A percentile compares a stretch with the other conserved stretches of the same genome.
Conservation (phyloP, 805 yeast genomes). For the Huiozyma sinensis region DNA sequence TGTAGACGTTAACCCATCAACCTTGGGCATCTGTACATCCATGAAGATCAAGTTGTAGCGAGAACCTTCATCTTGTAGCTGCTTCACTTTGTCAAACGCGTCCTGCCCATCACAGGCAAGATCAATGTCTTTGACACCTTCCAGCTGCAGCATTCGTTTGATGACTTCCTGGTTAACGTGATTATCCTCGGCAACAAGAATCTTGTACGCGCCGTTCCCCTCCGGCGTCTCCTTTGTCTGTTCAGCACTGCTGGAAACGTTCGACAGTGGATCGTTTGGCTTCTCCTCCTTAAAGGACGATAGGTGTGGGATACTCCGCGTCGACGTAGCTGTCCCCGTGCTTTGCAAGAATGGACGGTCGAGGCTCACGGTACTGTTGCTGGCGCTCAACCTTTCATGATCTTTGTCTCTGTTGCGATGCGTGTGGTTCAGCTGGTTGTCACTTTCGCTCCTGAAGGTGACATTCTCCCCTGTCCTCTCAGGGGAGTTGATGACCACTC, state of each 20-base stretch:
- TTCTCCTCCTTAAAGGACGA: conserved; percentile 14
- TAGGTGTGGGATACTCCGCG: neutral
- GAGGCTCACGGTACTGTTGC: conserved; percentile 14
- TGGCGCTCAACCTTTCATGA: neutral
- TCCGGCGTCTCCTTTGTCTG: neutral
- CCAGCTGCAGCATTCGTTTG: conserved; percentile 73
- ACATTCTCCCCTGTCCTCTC: neutral
- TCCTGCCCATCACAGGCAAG: conserved; percentile 88
- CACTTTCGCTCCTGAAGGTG: no score
- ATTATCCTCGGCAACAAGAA: conserved; percentile 91
- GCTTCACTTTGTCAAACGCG: conserved; percentile 60
- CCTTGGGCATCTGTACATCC: conserved; percentile 96
- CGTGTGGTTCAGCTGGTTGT: no score
- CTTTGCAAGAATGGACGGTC: conserved; percentile 29
- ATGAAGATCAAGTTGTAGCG: conserved; percentile 70
- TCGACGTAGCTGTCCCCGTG: conserved; percentile 32
- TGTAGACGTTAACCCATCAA: conserved; percentile 85
- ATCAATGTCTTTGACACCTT: conserved; percentile 61
- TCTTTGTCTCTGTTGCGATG: no score
- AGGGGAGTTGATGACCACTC: neutral
- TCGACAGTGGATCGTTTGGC: conserved; percentile 9
- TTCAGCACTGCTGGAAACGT: neutral
- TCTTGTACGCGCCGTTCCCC: conserved; percentile 11
- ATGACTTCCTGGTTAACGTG: conserved; percentile 90
- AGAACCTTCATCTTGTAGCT: conserved; percentile 32